Evolutionary conservation across 2,329 filamentous ascomycete genomes (phyloP).

Genomic region (Xylariaceae sp.): DNA sequence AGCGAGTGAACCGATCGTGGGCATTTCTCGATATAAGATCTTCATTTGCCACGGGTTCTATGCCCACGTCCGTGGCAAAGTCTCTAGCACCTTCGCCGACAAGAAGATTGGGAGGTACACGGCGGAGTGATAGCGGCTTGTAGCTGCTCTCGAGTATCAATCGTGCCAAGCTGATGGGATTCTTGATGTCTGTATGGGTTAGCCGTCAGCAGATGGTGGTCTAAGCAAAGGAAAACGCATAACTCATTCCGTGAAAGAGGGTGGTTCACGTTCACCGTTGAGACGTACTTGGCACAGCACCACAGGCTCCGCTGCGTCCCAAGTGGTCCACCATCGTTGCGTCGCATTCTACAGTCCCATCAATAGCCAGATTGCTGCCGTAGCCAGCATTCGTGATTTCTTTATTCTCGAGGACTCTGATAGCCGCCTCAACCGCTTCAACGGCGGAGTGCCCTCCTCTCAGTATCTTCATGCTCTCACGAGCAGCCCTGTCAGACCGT

Average conservation of each 20-base stretch:
- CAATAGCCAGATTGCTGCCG: slow-evolving; percentile 87
- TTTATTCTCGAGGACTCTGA: slow-evolving; percentile 82
- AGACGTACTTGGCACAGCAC: slow-evolving; percentile 76
- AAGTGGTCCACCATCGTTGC: slow-evolving; percentile 87
- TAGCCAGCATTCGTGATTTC: slow-evolving; percentile 97
- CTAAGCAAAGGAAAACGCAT: too few relatives aligned
- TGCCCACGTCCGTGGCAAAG: slow-evolving; percentile 77
- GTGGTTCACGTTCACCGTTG: too few relatives aligned
- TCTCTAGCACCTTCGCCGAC: slow-evolving; percentile 78
- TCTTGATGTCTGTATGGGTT: slow-evolving; percentile 67
- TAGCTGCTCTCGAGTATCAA: slow-evolving; percentile 73
- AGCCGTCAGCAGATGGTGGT: neutral
- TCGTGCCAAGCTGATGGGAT: slow-evolving; percentile 84
- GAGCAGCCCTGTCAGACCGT: slow-evolving; percentile 61
- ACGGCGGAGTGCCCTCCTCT: slow-evolving; percentile 72
- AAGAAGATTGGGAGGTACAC: slow-evolving; percentile 88
- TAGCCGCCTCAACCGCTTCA: slow-evolving; percentile 84
- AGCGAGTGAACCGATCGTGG: slow-evolving; percentile 70
- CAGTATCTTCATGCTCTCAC: slow-evolving; percentile 74
- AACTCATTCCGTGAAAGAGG: neutral
- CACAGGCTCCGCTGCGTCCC: slow-evolving; percentile 87
- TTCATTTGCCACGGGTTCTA: slow-evolving; percentile 68
- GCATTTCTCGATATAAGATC: slow-evolving; percentile 74
- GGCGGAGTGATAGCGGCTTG: slow-evolving; percentile 70
- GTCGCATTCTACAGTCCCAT: slow-evolving; percentile 90